Conservation (phyloP, 2,329 filamentous ascomycete genomes). For the Boeremia exigua region DNA sequence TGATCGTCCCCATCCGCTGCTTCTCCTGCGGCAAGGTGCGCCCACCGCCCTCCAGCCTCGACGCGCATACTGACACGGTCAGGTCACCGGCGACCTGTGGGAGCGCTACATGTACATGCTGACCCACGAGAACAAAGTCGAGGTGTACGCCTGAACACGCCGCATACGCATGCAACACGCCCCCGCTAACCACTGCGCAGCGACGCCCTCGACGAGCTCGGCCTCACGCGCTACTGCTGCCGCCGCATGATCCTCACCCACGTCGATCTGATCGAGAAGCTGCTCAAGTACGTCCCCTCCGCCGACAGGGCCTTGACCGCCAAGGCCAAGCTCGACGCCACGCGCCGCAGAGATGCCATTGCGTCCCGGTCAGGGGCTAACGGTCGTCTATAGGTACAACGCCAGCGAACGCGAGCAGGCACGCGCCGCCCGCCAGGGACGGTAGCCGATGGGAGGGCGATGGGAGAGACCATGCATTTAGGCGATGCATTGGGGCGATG, state of each 20-base stretch:
- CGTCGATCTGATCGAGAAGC: slow-evolving; percentile 97
- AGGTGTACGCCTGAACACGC: no score
- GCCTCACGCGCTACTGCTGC: slow-evolving; percentile 96
- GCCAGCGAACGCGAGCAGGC: slow-evolving; percentile 45
- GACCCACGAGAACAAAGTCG: slow-evolving; percentile 61
- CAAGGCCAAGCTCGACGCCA: slow-evolving; percentile 11
- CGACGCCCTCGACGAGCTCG: slow-evolving; percentile 94
- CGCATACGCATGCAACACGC: no score
- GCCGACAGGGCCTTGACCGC: slow-evolving; percentile 17
- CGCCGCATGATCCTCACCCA: slow-evolving; percentile 99
- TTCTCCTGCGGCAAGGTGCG: slow-evolving; percentile 98
- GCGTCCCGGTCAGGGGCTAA: slow-evolving; percentile 26
- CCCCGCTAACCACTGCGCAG: slow-evolving; percentile 61
- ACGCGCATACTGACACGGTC: slow-evolving; percentile 36
- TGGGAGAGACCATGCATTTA: no score
- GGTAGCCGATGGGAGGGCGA: slow-evolving; percentile 10
- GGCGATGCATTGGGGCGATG: not conserved
- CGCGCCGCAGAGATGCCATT: slow-evolving; percentile 5
- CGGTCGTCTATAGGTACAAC: slow-evolving; percentile 38
- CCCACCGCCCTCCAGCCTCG: slow-evolving; percentile 9
- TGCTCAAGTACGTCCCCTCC: slow-evolving; percentile 63
- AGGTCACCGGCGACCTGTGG: slow-evolving; percentile 98
- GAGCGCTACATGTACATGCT: slow-evolving; percentile 91
- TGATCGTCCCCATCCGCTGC: slow-evolving; percentile 99
- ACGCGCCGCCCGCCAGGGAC: slow-evolving; percentile 34